Evolutionary conservation across 768 basidiomycete genomes (phyloP).

Genomic region (Pholiota microspora): DNA sequence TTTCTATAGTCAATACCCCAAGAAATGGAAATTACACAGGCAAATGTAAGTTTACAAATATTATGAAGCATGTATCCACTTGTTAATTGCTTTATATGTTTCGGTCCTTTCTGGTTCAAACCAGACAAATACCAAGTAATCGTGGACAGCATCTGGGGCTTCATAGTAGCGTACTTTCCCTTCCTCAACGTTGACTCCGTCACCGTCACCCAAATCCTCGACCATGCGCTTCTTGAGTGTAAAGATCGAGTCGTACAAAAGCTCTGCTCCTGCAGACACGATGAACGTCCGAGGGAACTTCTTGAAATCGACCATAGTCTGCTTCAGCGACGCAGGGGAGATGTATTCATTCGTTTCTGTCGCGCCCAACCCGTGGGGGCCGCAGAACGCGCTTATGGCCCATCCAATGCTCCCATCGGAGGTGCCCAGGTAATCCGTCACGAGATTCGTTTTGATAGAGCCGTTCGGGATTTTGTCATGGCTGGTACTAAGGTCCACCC

Average conservation of each 20-base stretch:
- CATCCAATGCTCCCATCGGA: conserved; percentile 22
- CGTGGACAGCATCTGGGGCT: conserved; percentile 51
- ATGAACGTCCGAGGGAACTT: conserved; percentile 65
- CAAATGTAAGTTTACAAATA: too few species aligned
- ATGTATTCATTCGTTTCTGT: conserved; percentile 51
- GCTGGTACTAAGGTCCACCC: conserved; percentile 47
- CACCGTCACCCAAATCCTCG: conserved; percentile 46
- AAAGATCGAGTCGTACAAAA: conserved; percentile 50
- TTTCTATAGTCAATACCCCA: too few species aligned
- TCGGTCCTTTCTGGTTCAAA: conserved; percentile 53
- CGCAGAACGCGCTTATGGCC: conserved; percentile 40
- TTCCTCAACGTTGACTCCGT: conserved; percentile 33
- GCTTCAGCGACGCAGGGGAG: conserved; percentile 52
- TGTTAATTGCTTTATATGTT: conserved; percentile 45
- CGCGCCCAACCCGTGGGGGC: conserved; percentile 45
- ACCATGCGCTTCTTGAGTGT: conserved; percentile 48
- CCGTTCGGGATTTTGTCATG: conserved; percentile 33
- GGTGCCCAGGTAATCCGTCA: conserved; percentile 37
- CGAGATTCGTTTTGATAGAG: conserved; percentile 30
- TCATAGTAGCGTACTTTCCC: conserved; percentile 48
- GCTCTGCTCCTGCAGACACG: conserved; percentile 54
- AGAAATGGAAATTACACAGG: too few species aligned
- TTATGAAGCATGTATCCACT: conserved; percentile 36
- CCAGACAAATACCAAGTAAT: conserved; percentile 47
- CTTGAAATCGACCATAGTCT: conserved; percentile 40